A percentile compares a stretch with the other conserved stretches of the same genome.
These are phyloP conservation scores for Pugionium dolabratum DNA, from an alignment of 345 rosid species.

Conservation along the genomic window DNA sequence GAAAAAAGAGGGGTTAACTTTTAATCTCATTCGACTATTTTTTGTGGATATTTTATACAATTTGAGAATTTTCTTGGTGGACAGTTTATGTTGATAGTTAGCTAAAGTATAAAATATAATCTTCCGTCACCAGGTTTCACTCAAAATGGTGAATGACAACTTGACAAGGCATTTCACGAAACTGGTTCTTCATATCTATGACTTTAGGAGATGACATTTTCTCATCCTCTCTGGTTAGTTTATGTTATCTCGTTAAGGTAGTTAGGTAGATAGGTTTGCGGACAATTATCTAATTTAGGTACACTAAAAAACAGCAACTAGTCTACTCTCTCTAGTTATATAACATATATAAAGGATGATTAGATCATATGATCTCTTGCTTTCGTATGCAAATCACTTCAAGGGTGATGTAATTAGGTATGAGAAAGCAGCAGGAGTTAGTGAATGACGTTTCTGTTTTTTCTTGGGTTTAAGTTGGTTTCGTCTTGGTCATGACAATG, in stretches of 20 bases:
- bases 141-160: conserved; percentile 5
- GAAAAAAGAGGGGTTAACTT: not conserved
- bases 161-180: not conserved
- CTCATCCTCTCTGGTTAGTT: conserved; percentile 13
- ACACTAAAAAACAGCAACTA: conserved; percentile 21
- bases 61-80: conserved; percentile 6
- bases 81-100: conserved; percentile 9
- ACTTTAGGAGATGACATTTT: not conserved
- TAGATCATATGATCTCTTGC: conserved; percentile 33
- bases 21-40: not conserved
- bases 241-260: conserved; percentile 31
- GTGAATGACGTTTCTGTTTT: conserved; percentile 35
- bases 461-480: conserved; percentile 33
- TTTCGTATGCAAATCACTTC: conserved; percentile 29
- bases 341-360: conserved; percentile 22
- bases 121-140: not conserved
- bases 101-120: conserved; percentile 2
- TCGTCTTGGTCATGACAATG: conserved; percentile 47
- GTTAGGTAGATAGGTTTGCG: not conserved
- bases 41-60: not conserved
- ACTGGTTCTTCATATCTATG: conserved; percentile 10
- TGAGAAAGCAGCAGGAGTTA: conserved; percentile 29
- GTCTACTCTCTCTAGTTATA: conserved; percentile 17
- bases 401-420: conserved; percentile 35
- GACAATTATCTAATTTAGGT: conserved; percentile 4